Evolutionary conservation across 148 eudicot genomes (phyloP).

Genomic region (Suaeda aralocaspica): DNA sequence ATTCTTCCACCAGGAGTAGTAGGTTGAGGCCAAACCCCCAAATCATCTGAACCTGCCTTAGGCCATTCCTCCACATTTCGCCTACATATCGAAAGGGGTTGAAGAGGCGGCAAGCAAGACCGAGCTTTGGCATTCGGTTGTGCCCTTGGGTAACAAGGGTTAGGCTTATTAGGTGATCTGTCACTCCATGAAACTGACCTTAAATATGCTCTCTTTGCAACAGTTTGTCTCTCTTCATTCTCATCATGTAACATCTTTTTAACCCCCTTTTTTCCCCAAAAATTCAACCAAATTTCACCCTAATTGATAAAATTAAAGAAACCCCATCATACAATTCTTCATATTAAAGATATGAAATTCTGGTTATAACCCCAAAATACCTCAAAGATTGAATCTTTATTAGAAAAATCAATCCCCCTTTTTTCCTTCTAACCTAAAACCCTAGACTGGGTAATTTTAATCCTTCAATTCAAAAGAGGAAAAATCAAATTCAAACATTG

Average conservation of each 20-base stretch:
- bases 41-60: conserved; percentile 85
- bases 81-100: conserved; percentile 68
- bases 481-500: conserved; percentile 25
- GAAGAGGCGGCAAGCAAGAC: conserved; percentile 69
- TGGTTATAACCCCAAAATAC: conserved; percentile 11
- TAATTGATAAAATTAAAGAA: conserved; percentile 25
- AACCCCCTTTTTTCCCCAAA: conserved; percentile 3
- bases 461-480: conserved; percentile 17
- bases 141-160: conserved; percentile 38
- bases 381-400: conserved; percentile 14
- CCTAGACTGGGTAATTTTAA: conserved; percentile 34
- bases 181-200: conserved; percentile 77
- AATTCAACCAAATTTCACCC: not conserved
- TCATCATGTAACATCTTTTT: conserved; percentile 55
- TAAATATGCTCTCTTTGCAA: conserved; percentile 41
- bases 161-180: conserved; percentile 51
- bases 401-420: conserved; percentile 8
- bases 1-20: conserved; percentile 62
- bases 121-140: conserved; percentile 51
- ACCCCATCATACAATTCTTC: conserved; percentile 31
- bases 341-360: not conserved
- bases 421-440: conserved; percentile 31
- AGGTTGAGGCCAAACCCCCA: conserved; percentile 86
- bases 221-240: conserved; percentile 34
- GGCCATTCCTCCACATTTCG: conserved; percentile 83